These are phyloP conservation scores for Diospyros kaki DNA, from an alignment of 148 eudicot genomes.

Conservation along the genomic window DNA sequence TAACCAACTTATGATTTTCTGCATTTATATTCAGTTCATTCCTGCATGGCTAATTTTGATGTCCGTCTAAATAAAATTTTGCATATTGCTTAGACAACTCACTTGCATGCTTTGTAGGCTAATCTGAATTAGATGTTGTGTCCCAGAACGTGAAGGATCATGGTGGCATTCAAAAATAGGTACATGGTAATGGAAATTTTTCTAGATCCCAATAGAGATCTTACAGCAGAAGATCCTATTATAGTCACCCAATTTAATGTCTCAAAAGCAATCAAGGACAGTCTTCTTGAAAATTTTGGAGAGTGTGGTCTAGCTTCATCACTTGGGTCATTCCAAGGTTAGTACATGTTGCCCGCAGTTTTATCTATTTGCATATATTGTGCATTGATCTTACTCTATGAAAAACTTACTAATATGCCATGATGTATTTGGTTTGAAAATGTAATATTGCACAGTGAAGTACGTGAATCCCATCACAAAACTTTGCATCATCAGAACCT, in stretches of 20 bases:
- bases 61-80: not conserved
- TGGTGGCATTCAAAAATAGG: constrained; percentile 92
- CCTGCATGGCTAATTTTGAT: not conserved
- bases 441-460: constrained; percentile 48
- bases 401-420: not conserved
- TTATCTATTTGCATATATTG: not conserved
- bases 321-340: constrained; percentile 73
- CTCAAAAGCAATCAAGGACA: constrained; percentile 66
- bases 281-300: constrained; percentile 82
- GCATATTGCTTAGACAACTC: not conserved
- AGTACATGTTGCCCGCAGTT: constrained; percentile 6
- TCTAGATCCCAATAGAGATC: constrained; percentile 65
- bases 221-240: constrained; percentile 48
- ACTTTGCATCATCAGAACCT: constrained; percentile 67
- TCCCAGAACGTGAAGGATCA: constrained; percentile 25
- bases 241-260: constrained; percentile 58
- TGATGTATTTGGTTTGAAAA: not conserved
- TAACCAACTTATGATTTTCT: too few species aligned
- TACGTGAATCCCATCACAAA: constrained; percentile 91
- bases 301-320: constrained; percentile 92
- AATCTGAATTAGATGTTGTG: not conserved
- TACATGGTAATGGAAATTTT: constrained; percentile 84
- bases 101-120: not conserved
- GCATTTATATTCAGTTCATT: too few species aligned
- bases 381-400: not conserved